Evolutionary conservation across 2,329 filamentous ascomycete species (phyloP), one percentile per base, ranked within the genome.

Genomic region (Tolypocladium inflatum): DNA sequence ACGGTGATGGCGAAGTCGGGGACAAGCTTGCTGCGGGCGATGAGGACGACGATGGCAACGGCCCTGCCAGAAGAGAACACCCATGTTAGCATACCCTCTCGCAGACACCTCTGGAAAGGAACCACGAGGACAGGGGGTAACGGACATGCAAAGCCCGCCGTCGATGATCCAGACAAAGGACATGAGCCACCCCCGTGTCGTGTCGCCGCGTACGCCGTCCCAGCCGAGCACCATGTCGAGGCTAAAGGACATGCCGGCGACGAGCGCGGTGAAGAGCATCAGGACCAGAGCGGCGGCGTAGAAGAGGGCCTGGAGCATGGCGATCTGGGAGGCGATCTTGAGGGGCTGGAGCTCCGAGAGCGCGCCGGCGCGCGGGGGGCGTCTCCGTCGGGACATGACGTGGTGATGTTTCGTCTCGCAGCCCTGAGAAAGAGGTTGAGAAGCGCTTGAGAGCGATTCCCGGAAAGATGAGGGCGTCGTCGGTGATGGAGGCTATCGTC

Each of bases 1-100:
- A 97, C 82, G 2, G 93, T 96, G 30, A 97, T 78, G 38, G 91
- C 90, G 71, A 97, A 99, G 74, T 99, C 94, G 64, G 91, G 91
- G 55, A 97, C 89, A 60, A 97, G 88, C 73, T 97, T 97, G 54
- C 89, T 94, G 61, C 94, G 90, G 23, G 88, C 86, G 64, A 99
- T 85, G 59, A 97, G 78, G 57, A 93, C 75, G 55, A 96, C 84
- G 59, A 97, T 87, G 48, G 91, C 89, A 59, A 95, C 84, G 48
- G 90, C 85, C 70, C 93, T 97, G 45, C 8, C 23, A 55, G 4
- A 33, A 10, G 8, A 6, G 6, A 13, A 55, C 19, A 19, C 17
- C 7, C 13, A 9, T 4, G 3, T 51, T 35, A 51, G 48, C 8
- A 51, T 33, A 13, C 11, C 6, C 4, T 26, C 21, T 26, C 15